Percentiles rank a stretch among this genome's conserved stretches.
Evolutionary conservation across 129 eudicot species (phyloP).

Genomic region (Heracleum sosnowskyi): DNA sequence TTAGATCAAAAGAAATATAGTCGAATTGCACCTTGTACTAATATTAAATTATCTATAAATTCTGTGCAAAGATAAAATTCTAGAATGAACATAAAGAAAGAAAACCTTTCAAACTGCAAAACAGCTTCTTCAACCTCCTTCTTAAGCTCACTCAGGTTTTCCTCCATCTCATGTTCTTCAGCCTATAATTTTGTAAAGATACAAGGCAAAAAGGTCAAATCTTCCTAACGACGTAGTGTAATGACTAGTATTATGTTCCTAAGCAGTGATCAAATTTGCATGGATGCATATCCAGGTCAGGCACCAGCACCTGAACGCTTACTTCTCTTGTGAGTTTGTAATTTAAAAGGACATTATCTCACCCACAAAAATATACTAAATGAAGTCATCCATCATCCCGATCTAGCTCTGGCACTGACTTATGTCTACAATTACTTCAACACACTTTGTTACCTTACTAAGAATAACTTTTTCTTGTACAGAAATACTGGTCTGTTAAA

Average conservation of each 20-base stretch:
- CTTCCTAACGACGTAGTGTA: background rate
- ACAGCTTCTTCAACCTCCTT: slow-evolving; percentile 52
- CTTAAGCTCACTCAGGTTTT: slow-evolving; percentile 53
- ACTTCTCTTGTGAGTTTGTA: background rate
- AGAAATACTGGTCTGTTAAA: background rate
- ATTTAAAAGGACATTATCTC: background rate
- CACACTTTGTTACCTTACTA: background rate
- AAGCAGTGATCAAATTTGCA: background rate
- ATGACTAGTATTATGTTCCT: background rate
- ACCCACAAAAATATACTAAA: background rate
- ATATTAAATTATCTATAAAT: background rate
- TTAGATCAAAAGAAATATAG: background rate
- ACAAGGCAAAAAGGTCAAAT: background rate
- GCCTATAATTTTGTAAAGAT: slow-evolving; percentile 40
- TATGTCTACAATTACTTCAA: background rate
- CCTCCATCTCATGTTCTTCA: slow-evolving; percentile 75
- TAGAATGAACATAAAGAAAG: slow-evolving; percentile 22
- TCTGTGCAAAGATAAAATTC: background rate
- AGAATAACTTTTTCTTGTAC: background rate
- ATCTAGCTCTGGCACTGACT: background rate
- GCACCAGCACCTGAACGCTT: background rate
- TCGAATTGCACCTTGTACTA: slow-evolving; percentile 6
- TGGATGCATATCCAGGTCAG: background rate
- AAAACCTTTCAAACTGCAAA: slow-evolving; percentile 40
- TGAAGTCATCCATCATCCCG: background rate